Conservation (phyloP, 129 eudicot genomes). For the Artemisia annua region DNA sequence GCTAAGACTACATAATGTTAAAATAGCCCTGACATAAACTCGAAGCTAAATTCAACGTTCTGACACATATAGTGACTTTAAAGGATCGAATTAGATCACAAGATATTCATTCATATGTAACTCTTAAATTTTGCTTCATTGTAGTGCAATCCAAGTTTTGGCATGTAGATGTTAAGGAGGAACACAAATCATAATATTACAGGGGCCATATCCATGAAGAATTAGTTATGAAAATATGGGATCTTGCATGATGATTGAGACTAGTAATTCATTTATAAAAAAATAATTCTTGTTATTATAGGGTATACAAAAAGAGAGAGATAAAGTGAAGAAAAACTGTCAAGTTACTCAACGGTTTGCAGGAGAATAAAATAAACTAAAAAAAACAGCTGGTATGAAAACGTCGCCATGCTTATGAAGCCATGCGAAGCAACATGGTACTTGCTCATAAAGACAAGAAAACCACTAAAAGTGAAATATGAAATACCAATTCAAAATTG, state of each 20-base stretch:
- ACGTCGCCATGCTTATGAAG: slow-evolving; percentile 35
- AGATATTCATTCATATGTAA: too few relatives aligned
- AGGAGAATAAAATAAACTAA: slow-evolving; percentile 1
- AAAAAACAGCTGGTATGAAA: slow-evolving; percentile 31
- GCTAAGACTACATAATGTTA: too few relatives aligned
- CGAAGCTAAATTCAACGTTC: too few relatives aligned
- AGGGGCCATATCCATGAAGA: slow-evolving; percentile 19
- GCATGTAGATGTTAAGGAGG: slow-evolving; percentile 23
- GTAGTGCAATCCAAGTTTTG: slow-evolving; percentile 24
- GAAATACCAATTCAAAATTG: too few relatives aligned
- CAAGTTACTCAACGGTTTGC: slow-evolving; percentile 38
- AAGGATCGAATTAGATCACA: too few relatives aligned
- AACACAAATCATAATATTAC: background rate
- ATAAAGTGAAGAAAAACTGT: slow-evolving; percentile 35
- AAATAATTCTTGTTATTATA: background rate
- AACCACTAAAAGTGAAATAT: background rate
- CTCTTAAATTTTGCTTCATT: slow-evolving; percentile 2
- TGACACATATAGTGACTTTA: background rate
- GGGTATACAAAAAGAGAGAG: background rate
- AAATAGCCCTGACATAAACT: too few relatives aligned
- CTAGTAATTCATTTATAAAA: background rate
- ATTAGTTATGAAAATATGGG: slow-evolving; percentile 27
- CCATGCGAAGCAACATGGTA: slow-evolving; percentile 44
- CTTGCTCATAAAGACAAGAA: slow-evolving; percentile 45
- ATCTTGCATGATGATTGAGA: slow-evolving; percentile 43